Evolutionary conservation across 2,329 filamentous ascomycete genomes (phyloP).

Genomic region (Phialocephala sp.): DNA sequence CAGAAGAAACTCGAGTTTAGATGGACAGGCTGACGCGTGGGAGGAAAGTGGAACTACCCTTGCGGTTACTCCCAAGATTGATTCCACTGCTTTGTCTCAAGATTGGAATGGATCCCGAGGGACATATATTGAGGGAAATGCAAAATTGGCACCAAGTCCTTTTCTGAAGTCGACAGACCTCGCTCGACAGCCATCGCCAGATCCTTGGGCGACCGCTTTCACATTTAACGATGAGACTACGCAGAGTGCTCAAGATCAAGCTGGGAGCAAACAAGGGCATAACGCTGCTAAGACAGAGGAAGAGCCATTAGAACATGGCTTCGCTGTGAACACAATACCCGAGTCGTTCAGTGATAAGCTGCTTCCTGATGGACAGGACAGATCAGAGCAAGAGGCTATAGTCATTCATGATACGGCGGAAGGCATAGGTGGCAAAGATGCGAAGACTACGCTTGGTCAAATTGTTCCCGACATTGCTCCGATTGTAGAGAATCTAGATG

Average conservation of each 20-base stretch:
- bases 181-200: conserved; percentile 36
- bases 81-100: conserved; percentile 17
- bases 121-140: conserved; percentile 6
- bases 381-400: background rate
- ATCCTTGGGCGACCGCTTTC: conserved; percentile 38
- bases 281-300: background rate
- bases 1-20: conserved; percentile 24
- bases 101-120: conserved; percentile 26
- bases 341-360: background rate
- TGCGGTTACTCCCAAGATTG: conserved; percentile 16
- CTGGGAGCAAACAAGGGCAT: background rate
- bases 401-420: background rate
- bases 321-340: background rate
- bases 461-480: background rate
- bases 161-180: conserved; percentile 22
- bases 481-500: conserved; percentile 24
- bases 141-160: conserved; percentile 27
- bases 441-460: background rate
- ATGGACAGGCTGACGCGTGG: conserved; percentile 30
- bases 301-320: background rate
- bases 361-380: background rate
- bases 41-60: conserved; percentile 6
- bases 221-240: background rate
- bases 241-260: background rate
- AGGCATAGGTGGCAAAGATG: background rate